Evolutionary conservation across 2,329 filamentous ascomycete genomes (phyloP).

Genomic region (Colletotrichum sp.): DNA sequence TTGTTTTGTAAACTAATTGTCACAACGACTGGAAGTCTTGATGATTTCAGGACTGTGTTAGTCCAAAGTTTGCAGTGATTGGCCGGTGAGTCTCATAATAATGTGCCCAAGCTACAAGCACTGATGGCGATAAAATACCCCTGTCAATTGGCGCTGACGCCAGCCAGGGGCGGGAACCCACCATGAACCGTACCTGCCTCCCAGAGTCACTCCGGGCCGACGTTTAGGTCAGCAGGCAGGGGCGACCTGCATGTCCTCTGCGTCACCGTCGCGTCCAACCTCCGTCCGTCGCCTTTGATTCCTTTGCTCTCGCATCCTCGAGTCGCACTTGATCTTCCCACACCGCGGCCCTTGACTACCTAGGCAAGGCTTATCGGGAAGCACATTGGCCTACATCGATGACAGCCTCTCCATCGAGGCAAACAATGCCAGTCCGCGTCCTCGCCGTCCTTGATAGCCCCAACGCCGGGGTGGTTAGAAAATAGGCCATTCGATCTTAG

Average conservation of each 20-base stretch:
- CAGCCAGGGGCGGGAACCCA: not conserved
- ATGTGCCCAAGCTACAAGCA: not conserved
- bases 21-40: not conserved
- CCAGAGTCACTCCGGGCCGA: not conserved
- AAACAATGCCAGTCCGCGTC: constrained; percentile 26
- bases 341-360: not conserved
- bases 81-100: not conserved
- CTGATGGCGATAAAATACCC: not conserved
- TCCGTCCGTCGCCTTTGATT: not conserved
- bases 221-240: constrained; percentile 14
- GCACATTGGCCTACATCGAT: not conserved
- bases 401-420: not conserved
- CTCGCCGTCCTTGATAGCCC: constrained; percentile 46
- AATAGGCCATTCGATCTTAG: constrained; percentile 38
- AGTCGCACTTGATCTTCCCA: not conserved
- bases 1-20: not conserved
- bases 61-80: not conserved
- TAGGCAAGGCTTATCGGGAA: not conserved
- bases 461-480: constrained; percentile 53
- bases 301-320: not conserved
- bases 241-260: not conserved
- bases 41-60: not conserved
- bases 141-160: not conserved
- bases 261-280: constrained; percentile 6
- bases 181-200: not conserved